These are phyloP conservation scores for Lachancea sp. DNA, from an alignment of 805 yeast species.

Conservation along the genomic window DNA sequence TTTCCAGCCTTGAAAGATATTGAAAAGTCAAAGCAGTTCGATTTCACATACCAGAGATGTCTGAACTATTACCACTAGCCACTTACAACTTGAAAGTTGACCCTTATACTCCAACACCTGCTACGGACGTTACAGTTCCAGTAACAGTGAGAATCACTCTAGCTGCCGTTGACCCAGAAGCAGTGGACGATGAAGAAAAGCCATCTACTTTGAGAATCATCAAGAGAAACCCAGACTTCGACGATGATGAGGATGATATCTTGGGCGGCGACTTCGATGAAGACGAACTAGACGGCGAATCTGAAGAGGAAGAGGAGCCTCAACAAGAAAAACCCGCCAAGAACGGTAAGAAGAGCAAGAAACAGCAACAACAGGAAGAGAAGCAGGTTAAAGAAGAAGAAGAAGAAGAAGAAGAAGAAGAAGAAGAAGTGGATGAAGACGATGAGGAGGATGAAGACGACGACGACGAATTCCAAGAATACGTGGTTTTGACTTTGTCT, in stretches of 20 bases:
- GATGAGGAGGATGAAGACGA: constrained; percentile 54
- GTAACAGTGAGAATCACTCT: constrained; percentile 85
- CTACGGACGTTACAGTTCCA: constrained; percentile 80
- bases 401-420: constrained; percentile 34
- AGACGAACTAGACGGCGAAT: constrained; percentile 42
- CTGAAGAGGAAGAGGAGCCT: constrained; percentile 35
- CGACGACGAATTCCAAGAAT: constrained; percentile 77
- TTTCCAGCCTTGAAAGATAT: background rate
- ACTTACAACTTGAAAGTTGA: constrained; percentile 77
- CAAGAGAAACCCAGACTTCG: constrained; percentile 54
- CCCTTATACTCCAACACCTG: constrained; percentile 85
- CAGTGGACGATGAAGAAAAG: constrained; percentile 66
- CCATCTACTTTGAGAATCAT: constrained; percentile 89
- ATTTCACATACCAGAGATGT: constrained; percentile 37
- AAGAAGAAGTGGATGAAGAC: constrained; percentile 45
- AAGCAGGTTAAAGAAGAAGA: constrained; percentile 37
- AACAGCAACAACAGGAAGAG: constrained; percentile 35
- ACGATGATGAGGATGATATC: constrained; percentile 41
- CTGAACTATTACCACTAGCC: constrained; percentile 74
- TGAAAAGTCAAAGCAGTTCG: background rate
- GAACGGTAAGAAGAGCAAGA: constrained; percentile 41
- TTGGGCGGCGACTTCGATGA: constrained; percentile 41
- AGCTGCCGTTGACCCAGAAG: constrained; percentile 91
- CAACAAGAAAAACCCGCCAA: constrained; percentile 43
- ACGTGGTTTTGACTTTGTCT: constrained; percentile 79